These are phyloP conservation scores for Phyllosticta citribraziliensis DNA, from an alignment of 2,329 filamentous ascomycete species.

Conservation along the genomic window DNA sequence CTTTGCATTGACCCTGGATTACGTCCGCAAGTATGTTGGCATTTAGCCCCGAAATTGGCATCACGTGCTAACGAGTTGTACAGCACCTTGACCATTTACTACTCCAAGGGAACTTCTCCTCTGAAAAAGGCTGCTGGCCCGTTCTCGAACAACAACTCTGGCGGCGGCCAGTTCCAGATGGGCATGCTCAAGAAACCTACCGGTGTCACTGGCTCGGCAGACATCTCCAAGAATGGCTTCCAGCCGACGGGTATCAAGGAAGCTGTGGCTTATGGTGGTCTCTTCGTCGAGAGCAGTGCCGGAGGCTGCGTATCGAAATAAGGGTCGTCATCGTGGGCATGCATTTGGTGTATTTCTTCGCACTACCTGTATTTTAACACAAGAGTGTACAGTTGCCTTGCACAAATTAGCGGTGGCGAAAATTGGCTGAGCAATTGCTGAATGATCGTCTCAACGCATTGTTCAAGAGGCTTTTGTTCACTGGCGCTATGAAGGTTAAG, in stretches of 20 bases:
- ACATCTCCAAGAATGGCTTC: constrained; percentile 29
- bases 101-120: constrained; percentile 39
- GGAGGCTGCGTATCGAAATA: constrained; percentile 25
- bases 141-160: constrained; percentile 42
- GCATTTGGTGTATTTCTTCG: not conserved
- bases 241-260: constrained; percentile 26
- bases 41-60: not conserved
- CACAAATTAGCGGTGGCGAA: not conserved
- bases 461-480: not conserved
- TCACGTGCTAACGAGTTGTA: not conserved
- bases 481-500: not conserved
- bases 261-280: constrained; percentile 29
- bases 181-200: constrained; percentile 54
- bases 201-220: constrained; percentile 23
- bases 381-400: not conserved
- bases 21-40: constrained; percentile 41
- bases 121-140: constrained; percentile 41
- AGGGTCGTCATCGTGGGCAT: not conserved
- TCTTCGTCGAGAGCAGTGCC: constrained; percentile 30
- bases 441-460: not conserved
- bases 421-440: not conserved
- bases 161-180: constrained; percentile 53
- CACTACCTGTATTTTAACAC: not conserved
- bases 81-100: constrained; percentile 49
- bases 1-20: constrained; percentile 51